Base-by-base conservation (phyloP, 257 asterid species). In the Gentiana macrophylla region DNA sequence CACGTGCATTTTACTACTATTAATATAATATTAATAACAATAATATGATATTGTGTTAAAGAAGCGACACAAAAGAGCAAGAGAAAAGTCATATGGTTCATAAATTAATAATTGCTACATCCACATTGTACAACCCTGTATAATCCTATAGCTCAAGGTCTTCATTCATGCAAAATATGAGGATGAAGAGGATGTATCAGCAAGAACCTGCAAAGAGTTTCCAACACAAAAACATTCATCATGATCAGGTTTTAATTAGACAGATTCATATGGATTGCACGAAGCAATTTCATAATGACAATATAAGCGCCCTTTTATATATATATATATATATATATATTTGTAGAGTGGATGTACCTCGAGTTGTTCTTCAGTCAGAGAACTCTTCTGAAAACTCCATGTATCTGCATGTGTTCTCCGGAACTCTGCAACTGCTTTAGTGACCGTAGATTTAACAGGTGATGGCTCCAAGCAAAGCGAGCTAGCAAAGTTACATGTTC, bases 321-420 rank as follows among this genome's bases (percentile, higher is more conserved):
- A n/a, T n/a, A n/a, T n/a, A n/a, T 15, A 0, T 15, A 0, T 15
- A 15, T 15, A 15, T 15, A 15, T 15, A 15, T 15, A 15, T 15
- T 15, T 15, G 24, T 15, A 15, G 24, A 15, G 24, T 15, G 54
- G 49, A 55, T 58, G 35, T 71, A 92, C 99, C 99, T 92, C 99
- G 50, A 92, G 99, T 69, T 92, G 97, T 57, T 92, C 97, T 76
- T 92, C 99, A 4, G 86, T 88, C 67, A 92, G 85, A 32, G 80
- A 70, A 64, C 88, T 95, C 79, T 88, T 92, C 46, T 92, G 95
- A 67, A 88, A 71, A 69, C 79, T 88, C 99, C 99, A 92, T 56
- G 94, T 88, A 75, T 92, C 99, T 38, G 99, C 97, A 74, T 92
- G 99, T 62, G 99, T 88, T 54, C 99, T 94, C 4, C 97, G 94